Base-by-base conservation (phyloP, 1,284 basidiomycete genomes). In the Waitea zeae region DNA sequence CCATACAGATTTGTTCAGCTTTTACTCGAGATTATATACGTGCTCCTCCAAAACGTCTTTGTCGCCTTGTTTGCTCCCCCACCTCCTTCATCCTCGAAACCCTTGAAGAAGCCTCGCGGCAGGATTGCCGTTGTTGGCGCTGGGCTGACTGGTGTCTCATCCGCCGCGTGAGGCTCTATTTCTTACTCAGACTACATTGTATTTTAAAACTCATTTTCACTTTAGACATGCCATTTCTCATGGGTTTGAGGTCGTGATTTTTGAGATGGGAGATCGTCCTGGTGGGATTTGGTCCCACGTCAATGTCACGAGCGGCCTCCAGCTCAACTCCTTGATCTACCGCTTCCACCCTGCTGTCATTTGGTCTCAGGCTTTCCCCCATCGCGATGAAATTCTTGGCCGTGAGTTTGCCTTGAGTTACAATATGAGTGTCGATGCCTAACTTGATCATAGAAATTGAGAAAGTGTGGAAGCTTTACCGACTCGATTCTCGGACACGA, bases 231-330 rank as follows among this genome's bases (percentile, higher is more conserved):
- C 59, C 18, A 56, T 67, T 26, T 55, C 64, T 0, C 67, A 70
- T 39, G 64, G 65, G 4, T 70, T 70, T 39, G 67, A 70, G 17
- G 66, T 69, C 11, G 57, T 61, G 11, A 57, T 70, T 1, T 69
- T 58, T 39, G 67, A 70, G 47, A 50, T 41, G 43, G 43, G 46
- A 14, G 48, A 50, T 9, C 51, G 44, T 11, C 43, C 59, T 4
- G 66, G 67, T 14, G 72, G 72, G 0, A 71, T 77, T 31, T 77
- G 73, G 73, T 52, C 67, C 1, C 59, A 64, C 31, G 71, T 74
- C 33, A 76, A 75, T 48, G 56, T 51, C 5, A 70, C 70, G 0
- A 69, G 65, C 1, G 67, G 67, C 5, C 53, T 76, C 0, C 73
- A 77, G 49, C 62, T 76, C 40, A 73, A 70, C 48, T 69, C 64